Base-by-base conservation (phyloP, 345 rosid species). In the Trapa bicornis region DNA sequence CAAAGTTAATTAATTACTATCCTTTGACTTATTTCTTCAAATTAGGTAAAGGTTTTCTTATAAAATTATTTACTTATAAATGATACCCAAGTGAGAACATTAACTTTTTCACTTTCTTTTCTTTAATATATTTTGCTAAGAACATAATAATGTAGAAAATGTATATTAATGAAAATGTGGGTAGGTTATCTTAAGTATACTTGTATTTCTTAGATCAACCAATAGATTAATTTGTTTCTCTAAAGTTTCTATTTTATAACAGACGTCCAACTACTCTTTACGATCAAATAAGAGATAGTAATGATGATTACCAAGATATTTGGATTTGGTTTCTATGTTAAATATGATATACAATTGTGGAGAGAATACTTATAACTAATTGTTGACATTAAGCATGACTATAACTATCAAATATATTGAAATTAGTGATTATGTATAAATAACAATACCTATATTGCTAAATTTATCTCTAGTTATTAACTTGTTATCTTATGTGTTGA, bases 201-300 rank as follows among this genome's bases (percentile, higher is more conserved):
- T 58, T 54, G 39, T 53, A 37, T 52, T 37, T 0, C 37, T 33
- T 35, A 11, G 35, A 58, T 58, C 38, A 58, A 58, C 60, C 60
- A 17, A 52, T 52, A 35, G 33, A 54, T 54, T 12, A n/a, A n/a
- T 11, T 54, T 17, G 8, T 58, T 58, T 37, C 11, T 54, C 8
- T 65, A 32, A 37, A 22, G 15, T 63, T 14, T 68, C 73, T 75
- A 68, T 58, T 74, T 64, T 15, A 53, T 75, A 67, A 76, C 86
- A 92, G 98, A 89, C 84, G 96, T 72, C 98, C 98, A 60, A 86
- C 93, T 41, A 86, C 93, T 58, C 77, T 86, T 70, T 92, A 86
- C 66, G 96, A 92, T 71, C 88, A 85, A 57, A 78, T 71, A 45
- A 86, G 93, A 80, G 96, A 92, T 76, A 89, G 96, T 78, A 96